Conservation (phyloP, 2,329 filamentous ascomycete species). For the Sporothrix humicola region DNA sequence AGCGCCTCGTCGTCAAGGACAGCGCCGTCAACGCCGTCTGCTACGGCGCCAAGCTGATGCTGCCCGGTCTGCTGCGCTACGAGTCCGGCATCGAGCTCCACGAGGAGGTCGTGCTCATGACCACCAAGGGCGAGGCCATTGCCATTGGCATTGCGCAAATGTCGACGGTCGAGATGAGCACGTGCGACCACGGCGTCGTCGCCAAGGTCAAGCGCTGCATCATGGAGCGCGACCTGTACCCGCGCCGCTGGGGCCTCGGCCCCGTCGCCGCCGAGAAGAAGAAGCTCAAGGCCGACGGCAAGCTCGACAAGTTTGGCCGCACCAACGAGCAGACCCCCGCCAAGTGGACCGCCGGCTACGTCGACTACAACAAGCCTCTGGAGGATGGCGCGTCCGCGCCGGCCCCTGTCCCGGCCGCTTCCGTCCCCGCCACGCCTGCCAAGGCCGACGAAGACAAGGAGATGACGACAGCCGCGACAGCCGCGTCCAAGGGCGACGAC, state of each 20-base stretch:
- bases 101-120: constrained; percentile 97
- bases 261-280: constrained; percentile 96
- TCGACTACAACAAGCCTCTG: constrained; percentile 75
- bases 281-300: constrained; percentile 98
- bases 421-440: constrained; percentile 45
- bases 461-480: constrained; percentile 39
- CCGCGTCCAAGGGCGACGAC: constrained; percentile 42
- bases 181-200: constrained; percentile 96
- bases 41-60: constrained; percentile 99
- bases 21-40: constrained; percentile 95
- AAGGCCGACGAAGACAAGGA: constrained; percentile 41
- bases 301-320: constrained; percentile 96
- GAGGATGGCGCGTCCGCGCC: constrained; percentile 49
- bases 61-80: constrained; percentile 92
- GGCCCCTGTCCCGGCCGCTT: constrained; percentile 51
- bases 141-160: constrained; percentile 96
- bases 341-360: constrained; percentile 92
- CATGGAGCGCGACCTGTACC: constrained; percentile 99
- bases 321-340: constrained; percentile 90
- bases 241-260: constrained; percentile 93
- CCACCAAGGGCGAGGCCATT: constrained; percentile 98
- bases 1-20: constrained; percentile 97
- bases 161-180: constrained; percentile 96
- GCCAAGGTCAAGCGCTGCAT: constrained; percentile 99
- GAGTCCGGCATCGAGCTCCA: constrained; percentile 67